Conservation (phyloP, 208 protist species). For the Acanthamoeba castellanii region DNA sequence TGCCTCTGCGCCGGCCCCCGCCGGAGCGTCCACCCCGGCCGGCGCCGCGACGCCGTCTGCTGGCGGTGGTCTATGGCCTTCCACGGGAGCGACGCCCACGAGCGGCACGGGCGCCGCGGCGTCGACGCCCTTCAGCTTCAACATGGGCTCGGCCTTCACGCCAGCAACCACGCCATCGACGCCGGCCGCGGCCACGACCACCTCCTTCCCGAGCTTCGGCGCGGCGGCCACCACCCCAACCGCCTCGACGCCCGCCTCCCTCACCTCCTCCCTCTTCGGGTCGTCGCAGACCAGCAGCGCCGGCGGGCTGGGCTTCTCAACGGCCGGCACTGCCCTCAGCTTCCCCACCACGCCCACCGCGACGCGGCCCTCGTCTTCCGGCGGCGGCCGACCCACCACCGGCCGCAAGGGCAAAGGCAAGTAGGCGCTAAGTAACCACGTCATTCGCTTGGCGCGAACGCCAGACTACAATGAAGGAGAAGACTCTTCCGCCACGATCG, state of each 20-base stretch:
- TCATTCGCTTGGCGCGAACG: not conserved
- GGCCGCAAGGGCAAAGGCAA: conserved; percentile 28
- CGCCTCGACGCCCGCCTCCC: not conserved
- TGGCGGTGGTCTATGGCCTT: not conserved
- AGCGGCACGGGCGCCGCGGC: not conserved
- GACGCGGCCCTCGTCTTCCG: not conserved
- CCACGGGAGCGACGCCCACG: not conserved
- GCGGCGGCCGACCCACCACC: not conserved
- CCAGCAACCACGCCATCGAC: not conserved
- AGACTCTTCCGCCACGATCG: not conserved
- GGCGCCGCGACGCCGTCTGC: not conserved
- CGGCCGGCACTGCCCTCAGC: conserved; percentile 51
- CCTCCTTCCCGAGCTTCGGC: not conserved
- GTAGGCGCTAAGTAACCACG: not conserved
- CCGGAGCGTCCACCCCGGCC: not conserved
- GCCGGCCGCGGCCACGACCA: not conserved
- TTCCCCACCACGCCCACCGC: conserved; percentile 50
- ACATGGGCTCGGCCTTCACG: conserved; percentile 4
- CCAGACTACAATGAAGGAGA: not conserved
- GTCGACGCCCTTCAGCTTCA: conserved; percentile 37
- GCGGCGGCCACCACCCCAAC: conserved; percentile 15
- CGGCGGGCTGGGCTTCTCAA: conserved; percentile 39
- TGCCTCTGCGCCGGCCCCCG: not conserved
- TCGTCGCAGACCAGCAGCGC: conserved; percentile 46
- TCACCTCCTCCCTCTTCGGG: conserved; percentile 40